Base-by-base conservation (phyloP, 2,329 filamentous ascomycete genomes). In the Venturia nashicola region DNA sequence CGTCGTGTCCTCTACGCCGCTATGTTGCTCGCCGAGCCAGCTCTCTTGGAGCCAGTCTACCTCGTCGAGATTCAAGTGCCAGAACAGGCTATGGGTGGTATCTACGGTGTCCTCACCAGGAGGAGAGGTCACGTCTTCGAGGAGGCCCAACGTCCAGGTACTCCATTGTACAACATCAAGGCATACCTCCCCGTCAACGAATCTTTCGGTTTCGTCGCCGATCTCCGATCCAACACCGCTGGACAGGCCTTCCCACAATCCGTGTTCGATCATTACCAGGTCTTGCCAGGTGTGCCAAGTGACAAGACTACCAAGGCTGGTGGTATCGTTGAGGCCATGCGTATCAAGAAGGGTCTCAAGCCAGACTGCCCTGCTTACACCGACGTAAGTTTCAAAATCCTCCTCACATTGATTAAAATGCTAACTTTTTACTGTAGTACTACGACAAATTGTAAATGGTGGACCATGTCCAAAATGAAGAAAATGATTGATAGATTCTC, bases 331-430 rank as follows among this genome's bases (percentile, higher is more conserved):
- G 81, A 83, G 76, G 85, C 88, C 66, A 96, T 95, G 88, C 91
- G 94, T 77, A 97, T 97, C 88, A 90, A 93, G 82, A 99, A 99
- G 91, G 94, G 93, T 91, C 83, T 99, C 85, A 99, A 99, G 91
- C 82, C 88, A 76, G 86, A 91, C 74, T 89, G 97, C 77, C 93
- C 94, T 73, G 90, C 88, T 77, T 87, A 91, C 82, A 90, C 91
- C 77, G 96, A 97, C 86, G 91, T 94, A 86, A 91, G 90, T 89
- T 69, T 51, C 9, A 32, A 8, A 0, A 57, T 40, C 59, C 46
- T n/a, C n/a, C 54, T 6, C 5, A 2, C 36, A 23, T 42, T 2
- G 46, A 36, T 44, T 39, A 61, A n/a, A 42, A 75, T 81, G 75
- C 83, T 78, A 68, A 74, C 68, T 59, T 8, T 61, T 39, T 64